These are phyloP conservation scores for Akanthomyces muscarius DNA, from an alignment of 2,329 filamentous ascomycete genomes.

Conservation along the genomic window DNA sequence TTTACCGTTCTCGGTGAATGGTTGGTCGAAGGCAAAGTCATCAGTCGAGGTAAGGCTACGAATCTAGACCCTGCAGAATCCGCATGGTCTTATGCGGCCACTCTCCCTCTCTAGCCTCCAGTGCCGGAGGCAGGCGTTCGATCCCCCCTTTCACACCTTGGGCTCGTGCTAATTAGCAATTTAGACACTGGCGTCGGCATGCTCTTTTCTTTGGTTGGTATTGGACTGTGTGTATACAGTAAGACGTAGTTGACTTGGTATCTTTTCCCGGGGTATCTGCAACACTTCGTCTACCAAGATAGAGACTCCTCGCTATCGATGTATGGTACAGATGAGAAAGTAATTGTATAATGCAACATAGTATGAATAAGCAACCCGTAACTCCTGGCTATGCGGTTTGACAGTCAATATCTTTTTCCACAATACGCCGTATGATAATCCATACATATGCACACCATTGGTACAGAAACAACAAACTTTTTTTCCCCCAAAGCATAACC, in stretches of 20 bases:
- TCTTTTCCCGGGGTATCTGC: not conserved
- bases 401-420: slow-evolving; percentile 9
- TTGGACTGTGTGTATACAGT: slow-evolving; percentile 77
- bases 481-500: not conserved
- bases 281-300: not conserved
- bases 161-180: slow-evolving; percentile 10
- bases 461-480: not conserved
- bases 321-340: not conserved
- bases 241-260: slow-evolving; percentile 33
- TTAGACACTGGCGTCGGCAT: slow-evolving; percentile 81
- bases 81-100: not conserved
- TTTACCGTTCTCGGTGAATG: slow-evolving; percentile 94
- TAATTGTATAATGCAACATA: slow-evolving; percentile 3
- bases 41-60: slow-evolving; percentile 62
- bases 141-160: not conserved
- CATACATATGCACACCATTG: not conserved
- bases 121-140: not conserved
- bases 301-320: not conserved
- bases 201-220: slow-evolving; percentile 72
- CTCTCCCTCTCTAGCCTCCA: not conserved
- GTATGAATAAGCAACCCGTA: not conserved
- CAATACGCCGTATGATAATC: slow-evolving; percentile 1
- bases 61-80: not conserved
- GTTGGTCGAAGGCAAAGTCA: slow-evolving; percentile 90
- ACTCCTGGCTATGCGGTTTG: slow-evolving; percentile 14